phyloP scores from a whole-genome alignment of 495 filamentous ascomycete genomes.

The Emericellopsis terricola region DNA sequence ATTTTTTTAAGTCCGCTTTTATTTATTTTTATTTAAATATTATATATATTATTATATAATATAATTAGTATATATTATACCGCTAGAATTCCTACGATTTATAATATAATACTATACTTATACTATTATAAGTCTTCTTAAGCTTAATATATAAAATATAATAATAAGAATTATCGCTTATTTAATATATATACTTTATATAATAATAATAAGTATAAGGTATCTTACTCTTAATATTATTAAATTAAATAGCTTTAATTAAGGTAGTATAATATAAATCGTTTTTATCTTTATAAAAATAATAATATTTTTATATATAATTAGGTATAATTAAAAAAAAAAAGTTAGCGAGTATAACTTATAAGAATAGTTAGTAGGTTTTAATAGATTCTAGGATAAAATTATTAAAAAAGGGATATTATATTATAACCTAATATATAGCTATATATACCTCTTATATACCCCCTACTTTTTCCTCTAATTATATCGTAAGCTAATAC shows the following conservation, averaged over 20 bases:
- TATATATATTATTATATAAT: background rate
- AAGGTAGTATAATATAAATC: too few relatives aligned
- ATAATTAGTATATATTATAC: background rate
- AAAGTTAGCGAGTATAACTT: background rate
- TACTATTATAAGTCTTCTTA: background rate
- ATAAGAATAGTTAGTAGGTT: background rate
- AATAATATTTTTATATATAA: too few relatives aligned
- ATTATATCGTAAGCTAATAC: background rate
- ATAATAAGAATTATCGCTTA: background rate
- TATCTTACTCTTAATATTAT: background rate
- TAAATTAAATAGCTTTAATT: background rate
- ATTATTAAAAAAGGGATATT: background rate
- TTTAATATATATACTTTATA: background rate
- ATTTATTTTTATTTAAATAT: too few relatives aligned
- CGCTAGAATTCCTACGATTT: background rate
- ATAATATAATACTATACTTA: background rate
- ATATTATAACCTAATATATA: background rate
- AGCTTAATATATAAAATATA: background rate
- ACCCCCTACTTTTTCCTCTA: background rate
- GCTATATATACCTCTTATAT: background rate
- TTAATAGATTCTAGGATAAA: background rate
- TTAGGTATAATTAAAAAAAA: background rate
- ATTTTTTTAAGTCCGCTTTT: background rate
- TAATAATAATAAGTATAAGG: background rate
- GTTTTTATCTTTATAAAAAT: too few relatives aligned